Evolutionary conservation across 1,284 basidiomycete species (phyloP).

Genomic region (Neolentinus lepideus): DNA sequence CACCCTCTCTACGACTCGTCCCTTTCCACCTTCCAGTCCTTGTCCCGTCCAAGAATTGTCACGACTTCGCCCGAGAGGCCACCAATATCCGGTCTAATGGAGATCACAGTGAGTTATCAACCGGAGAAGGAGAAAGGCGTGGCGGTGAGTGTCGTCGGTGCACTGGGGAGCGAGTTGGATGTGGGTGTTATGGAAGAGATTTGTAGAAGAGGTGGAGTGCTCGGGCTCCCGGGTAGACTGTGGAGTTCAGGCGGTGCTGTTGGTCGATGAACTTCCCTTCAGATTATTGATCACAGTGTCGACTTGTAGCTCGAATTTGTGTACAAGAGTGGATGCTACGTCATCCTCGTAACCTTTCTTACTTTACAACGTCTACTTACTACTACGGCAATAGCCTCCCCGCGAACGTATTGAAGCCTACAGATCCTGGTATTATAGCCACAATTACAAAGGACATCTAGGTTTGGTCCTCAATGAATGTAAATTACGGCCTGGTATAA

Average conservation of each 20-base stretch:
- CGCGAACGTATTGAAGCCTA: too few relatives aligned
- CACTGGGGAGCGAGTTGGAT: constrained; percentile 31
- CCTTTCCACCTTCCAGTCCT: constrained; percentile 33
- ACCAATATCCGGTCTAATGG: constrained; percentile 52
- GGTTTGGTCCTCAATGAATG: too few relatives aligned
- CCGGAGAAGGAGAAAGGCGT: constrained; percentile 38
- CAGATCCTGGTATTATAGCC: too few relatives aligned
- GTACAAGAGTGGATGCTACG: too few relatives aligned
- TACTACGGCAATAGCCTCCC: too few relatives aligned
- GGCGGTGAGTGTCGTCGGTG: constrained; percentile 49
- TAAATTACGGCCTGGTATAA: too few relatives aligned
- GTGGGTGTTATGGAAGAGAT: constrained; percentile 1
- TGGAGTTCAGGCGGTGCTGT: not conserved
- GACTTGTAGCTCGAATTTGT: too few relatives aligned
- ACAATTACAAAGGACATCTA: too few relatives aligned
- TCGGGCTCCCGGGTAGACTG: not conserved
- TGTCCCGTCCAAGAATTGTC: constrained; percentile 29
- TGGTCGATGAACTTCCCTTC: too few relatives aligned
- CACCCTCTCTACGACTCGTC: constrained; percentile 16
- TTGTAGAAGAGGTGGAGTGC: not conserved
- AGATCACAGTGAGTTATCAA: constrained; percentile 40
- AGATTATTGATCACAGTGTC: too few relatives aligned
- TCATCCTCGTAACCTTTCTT: too few relatives aligned
- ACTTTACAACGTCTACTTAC: too few relatives aligned
- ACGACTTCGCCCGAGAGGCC: constrained; percentile 53